These are phyloP conservation scores for Neurospora pannonica DNA, from an alignment of 495 filamentous ascomycete genomes.

Conservation along the genomic window DNA sequence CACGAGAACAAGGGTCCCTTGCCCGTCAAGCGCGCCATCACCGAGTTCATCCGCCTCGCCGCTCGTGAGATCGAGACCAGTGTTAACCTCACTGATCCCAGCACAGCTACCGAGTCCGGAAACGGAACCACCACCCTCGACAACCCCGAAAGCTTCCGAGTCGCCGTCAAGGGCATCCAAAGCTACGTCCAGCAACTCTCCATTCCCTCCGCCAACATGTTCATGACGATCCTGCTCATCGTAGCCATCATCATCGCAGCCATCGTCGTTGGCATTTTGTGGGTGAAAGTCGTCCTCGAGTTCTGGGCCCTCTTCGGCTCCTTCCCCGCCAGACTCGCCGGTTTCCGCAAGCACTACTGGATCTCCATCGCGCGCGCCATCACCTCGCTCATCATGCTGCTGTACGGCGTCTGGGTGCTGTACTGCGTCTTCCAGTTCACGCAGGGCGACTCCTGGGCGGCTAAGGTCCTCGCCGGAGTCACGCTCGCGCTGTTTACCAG, in stretches of 20 bases:
- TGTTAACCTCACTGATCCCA: constrained; percentile 32
- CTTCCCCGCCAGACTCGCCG: constrained; percentile 70
- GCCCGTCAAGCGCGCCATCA: constrained; percentile 45
- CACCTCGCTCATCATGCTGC: constrained; percentile 78
- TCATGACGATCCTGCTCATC: constrained; percentile 89
- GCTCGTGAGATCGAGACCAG: constrained; percentile 43
- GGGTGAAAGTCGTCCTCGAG: constrained; percentile 89
- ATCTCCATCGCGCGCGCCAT: constrained; percentile 78
- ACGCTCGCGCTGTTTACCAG: constrained; percentile 74
- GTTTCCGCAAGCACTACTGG: constrained; percentile 96
- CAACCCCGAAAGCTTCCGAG: constrained; percentile 22
- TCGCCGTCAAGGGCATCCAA: constrained; percentile 58
- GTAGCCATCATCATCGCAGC: constrained; percentile 79
- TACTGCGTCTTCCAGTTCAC: constrained; percentile 96
- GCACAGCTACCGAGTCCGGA: constrained; percentile 11
- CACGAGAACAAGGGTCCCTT: constrained; percentile 18
- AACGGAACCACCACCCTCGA: constrained; percentile 9
- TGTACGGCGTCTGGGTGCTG: constrained; percentile 92
- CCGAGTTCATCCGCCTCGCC: constrained; percentile 36
- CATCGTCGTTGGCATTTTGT: constrained; percentile 76
- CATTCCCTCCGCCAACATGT: constrained; percentile 83
- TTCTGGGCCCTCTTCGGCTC: constrained; percentile 81
- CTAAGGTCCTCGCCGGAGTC: constrained; percentile 72
- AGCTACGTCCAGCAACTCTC: constrained; percentile 66
- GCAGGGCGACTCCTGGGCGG: constrained; percentile 91